These are phyloP conservation scores for Physcomitrium patens DNA, from an alignment of 225 moss, liverwort and hornwort species.

Conservation along the genomic window DNA sequence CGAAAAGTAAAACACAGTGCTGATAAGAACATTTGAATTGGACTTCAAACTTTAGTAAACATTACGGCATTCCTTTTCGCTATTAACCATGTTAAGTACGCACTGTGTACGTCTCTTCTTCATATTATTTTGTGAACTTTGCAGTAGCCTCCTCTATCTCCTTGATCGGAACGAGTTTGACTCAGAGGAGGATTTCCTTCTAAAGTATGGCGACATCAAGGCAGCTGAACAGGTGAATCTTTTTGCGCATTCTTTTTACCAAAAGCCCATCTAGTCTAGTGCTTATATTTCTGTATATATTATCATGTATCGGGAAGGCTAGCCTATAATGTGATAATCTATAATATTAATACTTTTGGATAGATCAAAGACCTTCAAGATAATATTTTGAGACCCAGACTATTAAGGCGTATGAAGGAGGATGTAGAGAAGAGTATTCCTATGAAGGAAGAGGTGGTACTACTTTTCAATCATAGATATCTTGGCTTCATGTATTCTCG, in stretches of 20 bases:
- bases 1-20: not conserved
- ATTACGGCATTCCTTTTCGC: not conserved
- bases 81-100: not conserved
- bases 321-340: not conserved
- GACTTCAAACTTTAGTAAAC: not conserved
- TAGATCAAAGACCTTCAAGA: conserved; percentile 89
- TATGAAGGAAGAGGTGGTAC: conserved; percentile 76
- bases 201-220: conserved; percentile 77
- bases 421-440: conserved; percentile 90
- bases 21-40: not conserved
- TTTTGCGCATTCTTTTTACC: not conserved
- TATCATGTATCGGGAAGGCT: no score
- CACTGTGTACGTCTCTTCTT: conserved; percentile 1
- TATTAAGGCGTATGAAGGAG: conserved; percentile 84
- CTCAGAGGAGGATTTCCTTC: conserved; percentile 76
- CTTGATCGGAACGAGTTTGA: conserved; percentile 67
- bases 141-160: conserved; percentile 82
- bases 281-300: not conserved
- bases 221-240: conserved; percentile 69
- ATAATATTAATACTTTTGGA: conserved; percentile 10
- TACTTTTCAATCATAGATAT: not conserved
- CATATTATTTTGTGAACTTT: conserved; percentile 17
- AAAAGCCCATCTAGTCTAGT: no score
- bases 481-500: conserved; percentile 7
- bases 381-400: conserved; percentile 67